A percentile compares a stretch with the other conserved stretches of the same genome.
Conservation (phyloP, 1,139 yeast genomes). For the Casaregolazyma lundiana region DNA sequence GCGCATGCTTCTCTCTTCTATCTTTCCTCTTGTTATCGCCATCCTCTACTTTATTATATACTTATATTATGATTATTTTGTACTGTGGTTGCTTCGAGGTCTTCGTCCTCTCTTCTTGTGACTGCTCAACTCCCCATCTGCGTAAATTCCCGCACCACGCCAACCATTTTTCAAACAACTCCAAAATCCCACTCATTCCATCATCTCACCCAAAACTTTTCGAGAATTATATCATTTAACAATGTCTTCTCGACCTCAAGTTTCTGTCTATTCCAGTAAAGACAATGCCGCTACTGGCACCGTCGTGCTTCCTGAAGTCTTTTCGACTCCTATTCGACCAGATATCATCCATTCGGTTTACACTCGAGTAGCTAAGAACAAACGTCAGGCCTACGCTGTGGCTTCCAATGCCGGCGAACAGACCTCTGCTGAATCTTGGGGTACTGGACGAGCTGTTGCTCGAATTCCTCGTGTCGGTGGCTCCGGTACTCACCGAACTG, state of each 20-base stretch:
- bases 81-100: not conserved
- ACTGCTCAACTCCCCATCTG: conserved; percentile 1
- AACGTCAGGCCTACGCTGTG: conserved; percentile 99
- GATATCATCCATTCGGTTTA: conserved; percentile 98
- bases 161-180: not conserved
- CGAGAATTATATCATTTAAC: conserved; percentile 17
- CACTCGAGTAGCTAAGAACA: conserved; percentile 99
- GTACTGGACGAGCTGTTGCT: conserved; percentile 99
- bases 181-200: conserved; percentile 1
- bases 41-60: too few relatives aligned
- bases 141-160: conserved; percentile 7
- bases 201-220: conserved; percentile 4
- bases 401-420: conserved; percentile 99
- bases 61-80: too few relatives aligned
- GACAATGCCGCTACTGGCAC: conserved; percentile 85
- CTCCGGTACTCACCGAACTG: conserved; percentile 99
- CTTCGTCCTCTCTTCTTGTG: not conserved
- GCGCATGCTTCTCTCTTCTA: too few relatives aligned
- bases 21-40: too few relatives aligned
- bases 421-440: conserved; percentile 99
- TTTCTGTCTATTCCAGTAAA: conserved; percentile 83
- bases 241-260: conserved; percentile 92
- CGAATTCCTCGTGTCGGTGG: conserved; percentile 99
- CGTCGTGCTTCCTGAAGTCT: conserved; percentile 96
- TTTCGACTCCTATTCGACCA: conserved; percentile 99